These are phyloP conservation scores for Excoecaria cochinchinensis DNA, from an alignment of 345 rosid species.

Conservation along the genomic window DNA sequence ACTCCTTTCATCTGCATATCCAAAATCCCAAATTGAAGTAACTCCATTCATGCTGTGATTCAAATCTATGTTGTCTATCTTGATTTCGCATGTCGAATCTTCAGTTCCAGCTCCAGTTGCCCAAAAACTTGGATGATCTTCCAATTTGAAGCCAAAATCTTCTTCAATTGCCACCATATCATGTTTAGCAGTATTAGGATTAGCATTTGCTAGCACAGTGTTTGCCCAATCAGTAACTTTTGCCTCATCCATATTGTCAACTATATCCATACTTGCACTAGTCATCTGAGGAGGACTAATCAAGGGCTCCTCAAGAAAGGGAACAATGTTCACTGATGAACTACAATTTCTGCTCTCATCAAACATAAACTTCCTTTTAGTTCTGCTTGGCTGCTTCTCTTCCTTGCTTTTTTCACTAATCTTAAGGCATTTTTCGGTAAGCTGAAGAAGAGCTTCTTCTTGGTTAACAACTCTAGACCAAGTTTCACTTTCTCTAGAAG, in stretches of 20 bases:
- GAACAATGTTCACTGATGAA: background rate
- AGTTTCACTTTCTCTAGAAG: constrained; percentile 52
- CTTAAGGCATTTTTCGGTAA: constrained; percentile 32
- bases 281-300: background rate
- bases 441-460: constrained; percentile 45
- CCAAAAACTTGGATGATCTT: constrained; percentile 24
- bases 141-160: background rate
- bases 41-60: constrained; percentile 2
- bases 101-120: constrained; percentile 21
- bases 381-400: constrained; percentile 4
- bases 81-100: constrained; percentile 14
- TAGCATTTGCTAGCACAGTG: constrained; percentile 21
- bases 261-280: background rate
- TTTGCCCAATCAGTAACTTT: constrained; percentile 19
- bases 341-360: background rate
- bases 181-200: background rate
- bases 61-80: constrained; percentile 7
- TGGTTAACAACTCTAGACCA: constrained; percentile 63
- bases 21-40: constrained; percentile 44
- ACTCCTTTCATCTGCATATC: constrained; percentile 8
- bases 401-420: constrained; percentile 25
- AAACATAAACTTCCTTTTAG: constrained; percentile 30
- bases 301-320: background rate
- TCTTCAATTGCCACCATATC: constrained; percentile 15
- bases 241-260: background rate